Conservation (phyloP, 257 asterid species). For the Buddleja alternifolia region DNA sequence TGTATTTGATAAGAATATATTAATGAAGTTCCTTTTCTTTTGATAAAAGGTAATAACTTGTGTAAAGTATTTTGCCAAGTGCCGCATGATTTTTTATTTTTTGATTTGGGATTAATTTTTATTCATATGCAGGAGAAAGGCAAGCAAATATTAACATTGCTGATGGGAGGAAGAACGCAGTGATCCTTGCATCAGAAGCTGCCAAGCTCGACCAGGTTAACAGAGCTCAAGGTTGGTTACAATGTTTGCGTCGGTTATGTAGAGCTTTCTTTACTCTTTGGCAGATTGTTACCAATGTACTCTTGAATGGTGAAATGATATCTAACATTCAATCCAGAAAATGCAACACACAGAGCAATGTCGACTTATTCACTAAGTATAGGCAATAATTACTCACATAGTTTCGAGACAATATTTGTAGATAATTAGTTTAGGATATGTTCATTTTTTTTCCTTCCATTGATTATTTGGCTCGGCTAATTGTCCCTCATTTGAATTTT, state of each 20-base stretch:
- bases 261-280: neutral
- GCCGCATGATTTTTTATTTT: neutral
- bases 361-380: too few species aligned
- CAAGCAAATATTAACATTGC: slow-evolving; percentile 85
- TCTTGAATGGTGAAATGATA: neutral
- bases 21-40: neutral
- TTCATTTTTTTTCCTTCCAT: too few species aligned
- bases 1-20: neutral
- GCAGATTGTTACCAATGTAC: neutral
- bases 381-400: too few species aligned
- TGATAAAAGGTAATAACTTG: too few species aligned
- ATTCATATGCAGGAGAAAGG: slow-evolving; percentile 72
- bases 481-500: neutral
- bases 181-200: slow-evolving; percentile 90
- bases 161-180: slow-evolving; percentile 69
- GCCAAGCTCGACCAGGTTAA: slow-evolving; percentile 84
- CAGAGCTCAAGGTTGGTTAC: slow-evolving; percentile 75
- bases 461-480: neutral
- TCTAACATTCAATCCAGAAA: neutral
- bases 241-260: neutral
- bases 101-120: neutral
- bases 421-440: too few species aligned
- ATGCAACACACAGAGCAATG: too few species aligned
- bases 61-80: neutral
- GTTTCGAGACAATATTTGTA: too few species aligned